A percentile compares a stretch with the other conserved stretches of the same genome.
Evolutionary conservation across 1,284 basidiomycete species (phyloP).

Genomic region (Cutaneotrichosporon cavernicola): DNA sequence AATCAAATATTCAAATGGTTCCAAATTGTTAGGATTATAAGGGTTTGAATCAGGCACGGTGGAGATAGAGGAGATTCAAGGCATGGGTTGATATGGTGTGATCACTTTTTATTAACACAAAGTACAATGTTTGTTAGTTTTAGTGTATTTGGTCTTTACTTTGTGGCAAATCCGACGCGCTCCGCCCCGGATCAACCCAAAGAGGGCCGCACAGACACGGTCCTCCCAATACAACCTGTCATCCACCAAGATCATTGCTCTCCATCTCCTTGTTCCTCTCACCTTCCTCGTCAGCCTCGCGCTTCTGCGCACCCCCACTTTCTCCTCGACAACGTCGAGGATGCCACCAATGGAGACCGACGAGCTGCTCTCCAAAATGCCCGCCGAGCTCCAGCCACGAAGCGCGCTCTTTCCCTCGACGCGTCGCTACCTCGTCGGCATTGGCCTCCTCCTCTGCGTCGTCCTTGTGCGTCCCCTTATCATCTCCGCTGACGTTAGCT

Average conservation of each 20-base stretch:
- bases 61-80: too few species aligned
- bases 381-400: neutral
- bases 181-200: neutral
- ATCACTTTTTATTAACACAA: too few species aligned
- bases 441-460: constrained; percentile 37
- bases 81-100: neutral
- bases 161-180: neutral
- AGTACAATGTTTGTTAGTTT: too few species aligned
- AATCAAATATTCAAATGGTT: neutral
- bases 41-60: too few species aligned
- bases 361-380: constrained; percentile 15
- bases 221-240: neutral
- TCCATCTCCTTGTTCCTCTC: neutral
- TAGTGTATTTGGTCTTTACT: too few species aligned
- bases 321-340: constrained; percentile 2
- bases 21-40: neutral
- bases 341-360: constrained; percentile 9
- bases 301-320: neutral
- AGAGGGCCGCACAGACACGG: too few species aligned
- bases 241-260: neutral
- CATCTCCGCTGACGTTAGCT: constrained; percentile 29
- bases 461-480: constrained; percentile 29
- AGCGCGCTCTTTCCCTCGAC: constrained; percentile 10
- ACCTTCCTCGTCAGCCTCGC: neutral
- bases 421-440: constrained; percentile 38